These are phyloP conservation scores for Hypoxylon sp. DNA, from an alignment of 2,329 filamentous ascomycete genomes.

Conservation along the genomic window DNA sequence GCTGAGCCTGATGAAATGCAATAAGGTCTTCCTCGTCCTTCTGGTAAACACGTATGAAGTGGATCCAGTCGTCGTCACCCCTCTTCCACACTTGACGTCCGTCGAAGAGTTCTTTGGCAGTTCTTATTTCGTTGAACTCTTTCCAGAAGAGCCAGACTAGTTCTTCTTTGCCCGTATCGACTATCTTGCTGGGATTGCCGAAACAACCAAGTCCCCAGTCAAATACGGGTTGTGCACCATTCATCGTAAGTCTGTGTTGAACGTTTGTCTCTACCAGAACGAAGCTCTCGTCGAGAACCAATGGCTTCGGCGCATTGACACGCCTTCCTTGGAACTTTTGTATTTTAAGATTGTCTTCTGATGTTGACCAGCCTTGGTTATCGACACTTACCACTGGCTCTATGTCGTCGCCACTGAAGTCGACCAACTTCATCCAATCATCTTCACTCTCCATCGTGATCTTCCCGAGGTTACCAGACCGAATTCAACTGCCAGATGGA, in stretches of 20 bases:
- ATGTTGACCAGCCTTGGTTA: constrained; percentile 31
- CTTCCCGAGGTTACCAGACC: background rate
- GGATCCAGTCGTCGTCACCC: constrained; percentile 31
- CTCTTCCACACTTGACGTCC: constrained; percentile 4
- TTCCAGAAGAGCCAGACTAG: background rate
- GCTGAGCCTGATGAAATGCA: constrained; percentile 1
- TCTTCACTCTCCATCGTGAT: background rate
- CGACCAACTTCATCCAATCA: background rate
- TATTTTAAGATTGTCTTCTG: constrained; percentile 10
- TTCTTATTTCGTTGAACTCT: constrained; percentile 21
- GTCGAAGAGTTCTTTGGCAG: constrained; percentile 20
- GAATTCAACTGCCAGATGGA: background rate
- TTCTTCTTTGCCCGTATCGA: constrained; percentile 29
- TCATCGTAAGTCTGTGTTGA: background rate
- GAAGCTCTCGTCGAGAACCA: background rate
- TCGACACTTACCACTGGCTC: constrained; percentile 4
- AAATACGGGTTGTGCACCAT: constrained; percentile 15
- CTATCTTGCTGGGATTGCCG: constrained; percentile 25
- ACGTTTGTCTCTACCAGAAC: constrained; percentile 16
- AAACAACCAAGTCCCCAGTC: constrained; percentile 44
- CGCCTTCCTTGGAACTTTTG: constrained; percentile 21
- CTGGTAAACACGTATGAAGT: constrained; percentile 10
- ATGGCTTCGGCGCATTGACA: constrained; percentile 1
- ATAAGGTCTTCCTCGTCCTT: constrained; percentile 25
- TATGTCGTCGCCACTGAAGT: constrained; percentile 9